Evolutionary conservation across 2,329 filamentous ascomycete genomes (phyloP).

Genomic region (Pseudodiploospora longispora): DNA sequence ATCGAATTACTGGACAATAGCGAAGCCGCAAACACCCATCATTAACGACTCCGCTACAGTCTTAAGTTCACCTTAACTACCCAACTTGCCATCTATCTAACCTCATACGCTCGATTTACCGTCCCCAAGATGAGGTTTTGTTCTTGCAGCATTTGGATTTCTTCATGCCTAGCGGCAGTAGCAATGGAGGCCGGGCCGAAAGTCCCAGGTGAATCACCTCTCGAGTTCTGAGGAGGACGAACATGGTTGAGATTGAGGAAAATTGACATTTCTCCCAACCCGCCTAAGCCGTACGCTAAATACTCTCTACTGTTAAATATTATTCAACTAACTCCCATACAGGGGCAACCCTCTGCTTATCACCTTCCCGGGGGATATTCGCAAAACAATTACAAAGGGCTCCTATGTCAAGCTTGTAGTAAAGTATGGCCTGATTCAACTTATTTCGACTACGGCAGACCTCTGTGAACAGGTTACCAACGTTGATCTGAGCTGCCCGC

Average conservation of each 20-base stretch:
- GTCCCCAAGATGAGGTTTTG: background rate
- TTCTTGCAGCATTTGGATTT: background rate
- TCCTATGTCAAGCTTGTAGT: conserved; percentile 70
- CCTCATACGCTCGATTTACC: no score
- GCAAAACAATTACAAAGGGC: conserved; percentile 36
- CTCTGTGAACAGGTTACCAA: conserved; percentile 77
- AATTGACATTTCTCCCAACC: background rate
- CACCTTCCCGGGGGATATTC: background rate
- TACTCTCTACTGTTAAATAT: background rate
- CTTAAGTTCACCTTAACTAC: no score
- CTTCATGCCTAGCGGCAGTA: background rate
- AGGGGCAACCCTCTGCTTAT: background rate
- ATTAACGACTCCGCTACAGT: no score
- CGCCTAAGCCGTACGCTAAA: background rate
- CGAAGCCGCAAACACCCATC: no score
- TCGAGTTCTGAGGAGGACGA: background rate
- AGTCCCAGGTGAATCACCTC: background rate
- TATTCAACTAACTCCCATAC: background rate
- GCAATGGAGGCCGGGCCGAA: background rate
- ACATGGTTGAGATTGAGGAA: background rate
- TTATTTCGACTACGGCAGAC: conserved; percentile 68
- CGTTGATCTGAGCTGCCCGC: conserved; percentile 73
- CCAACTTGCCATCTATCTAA: no score
- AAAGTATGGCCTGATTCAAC: conserved; percentile 80
- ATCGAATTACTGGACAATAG: no score